Conservation (phyloP, 169 alveolate species). For the Plasmodium gaboni region DNA sequence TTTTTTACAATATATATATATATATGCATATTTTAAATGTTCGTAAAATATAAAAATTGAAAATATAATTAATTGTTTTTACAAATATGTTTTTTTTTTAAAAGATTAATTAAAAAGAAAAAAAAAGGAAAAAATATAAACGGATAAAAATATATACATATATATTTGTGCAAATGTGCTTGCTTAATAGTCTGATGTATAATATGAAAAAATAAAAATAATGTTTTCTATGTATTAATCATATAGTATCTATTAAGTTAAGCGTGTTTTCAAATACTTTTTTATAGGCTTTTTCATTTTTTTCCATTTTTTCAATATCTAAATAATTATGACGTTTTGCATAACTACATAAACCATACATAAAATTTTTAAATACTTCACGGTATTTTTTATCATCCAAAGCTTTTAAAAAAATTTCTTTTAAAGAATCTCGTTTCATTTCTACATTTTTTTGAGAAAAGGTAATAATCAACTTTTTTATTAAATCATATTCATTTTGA, state of each 20-base stretch:
- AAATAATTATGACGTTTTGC: slow-evolving; percentile 36
- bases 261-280: slow-evolving; percentile 6
- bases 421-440: not conserved
- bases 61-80: no score
- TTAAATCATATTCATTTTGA: slow-evolving; percentile 11
- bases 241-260: slow-evolving; percentile 5
- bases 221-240: not conserved
- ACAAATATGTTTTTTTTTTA: no score
- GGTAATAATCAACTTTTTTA: slow-evolving; percentile 12
- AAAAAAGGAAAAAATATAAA: no score
- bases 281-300: not conserved
- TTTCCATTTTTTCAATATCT: not conserved
- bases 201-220: no score
- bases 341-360: slow-evolving; percentile 23
- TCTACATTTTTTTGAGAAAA: slow-evolving; percentile 3
- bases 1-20: no score
- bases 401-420: slow-evolving; percentile 6
- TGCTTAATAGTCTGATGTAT: no score
- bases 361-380: slow-evolving; percentile 3
- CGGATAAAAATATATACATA: no score
- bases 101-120: no score
- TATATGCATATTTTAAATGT: no score
- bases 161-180: no score
- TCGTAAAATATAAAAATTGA: no score
- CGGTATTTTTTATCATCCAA: slow-evolving; percentile 21